Base-by-base conservation (phyloP, 1,139 yeast genomes). In the Lipomyces yarrowii region DNA sequence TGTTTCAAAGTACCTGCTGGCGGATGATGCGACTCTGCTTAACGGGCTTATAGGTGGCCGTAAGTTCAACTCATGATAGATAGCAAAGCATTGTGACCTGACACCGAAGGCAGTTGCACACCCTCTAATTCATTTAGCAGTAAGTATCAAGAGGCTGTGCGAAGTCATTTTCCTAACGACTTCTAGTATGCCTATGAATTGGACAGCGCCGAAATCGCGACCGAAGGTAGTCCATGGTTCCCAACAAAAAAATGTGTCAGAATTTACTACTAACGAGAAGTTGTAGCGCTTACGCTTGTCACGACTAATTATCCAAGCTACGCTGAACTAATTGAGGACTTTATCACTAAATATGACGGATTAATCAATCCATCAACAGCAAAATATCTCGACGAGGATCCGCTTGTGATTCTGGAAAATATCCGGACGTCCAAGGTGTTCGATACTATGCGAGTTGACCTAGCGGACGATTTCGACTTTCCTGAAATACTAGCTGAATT, bases 51-150 rank as follows among this genome's bases (percentile, higher is more conserved):
- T 70, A 21, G 73, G 74, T 10, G 68, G 61, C 10, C 56, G 68
- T 65, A 61, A 57, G 68, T 55, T 26, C 8, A 11, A 21, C 7
- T 11, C 18, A n/a, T 33, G 42, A n/a, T 8, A 15, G 10, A 30
- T 5, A 18, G 23, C 21, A 58, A 26, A 13, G 15, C 32, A 8
- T 21, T 2, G 42, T 48, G 23, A 46, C 42, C 11, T 26, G 30
- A 26, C 23, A 18, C 30, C 13, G 23, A 39, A n/a, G 1, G n/a
- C 55, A 60, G 68, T 74, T 59, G 63, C 71, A 5, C 79, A 77
- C 63, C 77, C 78, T 1, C 56, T 77, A 64, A 77, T 77, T 58
- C 79, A 77, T 59, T 63, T 77, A 48, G 78, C 77, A 26, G 68
- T 65, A 58, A 35, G 68, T 39, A 4, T 59, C 26, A 23, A n/a